These are phyloP conservation scores for Suillus alpinus DNA, from an alignment of 768 basidiomycete species.

Conservation along the genomic window DNA sequence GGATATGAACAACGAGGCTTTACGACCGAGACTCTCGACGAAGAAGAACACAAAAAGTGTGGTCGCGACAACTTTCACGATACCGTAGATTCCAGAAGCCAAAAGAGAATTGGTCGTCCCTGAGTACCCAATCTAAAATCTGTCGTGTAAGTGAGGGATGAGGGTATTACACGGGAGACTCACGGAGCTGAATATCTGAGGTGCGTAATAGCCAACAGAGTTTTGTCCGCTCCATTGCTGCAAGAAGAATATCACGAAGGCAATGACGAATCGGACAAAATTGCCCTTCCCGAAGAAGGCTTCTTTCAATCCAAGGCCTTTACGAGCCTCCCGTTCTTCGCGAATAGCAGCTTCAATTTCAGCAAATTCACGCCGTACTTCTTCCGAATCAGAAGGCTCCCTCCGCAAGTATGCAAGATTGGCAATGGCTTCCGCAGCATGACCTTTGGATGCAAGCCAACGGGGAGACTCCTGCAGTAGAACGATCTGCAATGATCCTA, in stretches of 20 bases:
- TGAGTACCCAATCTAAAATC: constrained; percentile 59
- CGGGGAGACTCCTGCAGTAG: constrained; percentile 65
- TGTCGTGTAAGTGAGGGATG: neutral
- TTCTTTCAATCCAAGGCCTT: constrained; percentile 63
- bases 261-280: constrained; percentile 80
- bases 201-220: constrained; percentile 74
- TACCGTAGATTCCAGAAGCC: constrained; percentile 68
- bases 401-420: constrained; percentile 68
- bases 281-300: constrained; percentile 84
- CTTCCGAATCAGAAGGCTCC: constrained; percentile 38
- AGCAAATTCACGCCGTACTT: constrained; percentile 58
- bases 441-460: constrained; percentile 68
- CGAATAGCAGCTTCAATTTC: constrained; percentile 80
- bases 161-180: constrained; percentile 15
- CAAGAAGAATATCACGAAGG: constrained; percentile 72
- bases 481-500: constrained; percentile 12
- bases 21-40: constrained; percentile 68
- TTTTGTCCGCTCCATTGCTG: constrained; percentile 89
- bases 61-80: constrained; percentile 69
- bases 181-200: constrained; percentile 69
- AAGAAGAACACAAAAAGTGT: constrained; percentile 63
- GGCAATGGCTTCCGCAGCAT: constrained; percentile 46
- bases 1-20: constrained; percentile 66
- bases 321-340: constrained; percentile 66
- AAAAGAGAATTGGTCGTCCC: constrained; percentile 59